A percentile compares a stretch with the other conserved stretches of the same genome.
These are phyloP conservation scores for Amaranthus cruentus DNA, from an alignment of 148 eudicot species.

Conservation along the genomic window DNA sequence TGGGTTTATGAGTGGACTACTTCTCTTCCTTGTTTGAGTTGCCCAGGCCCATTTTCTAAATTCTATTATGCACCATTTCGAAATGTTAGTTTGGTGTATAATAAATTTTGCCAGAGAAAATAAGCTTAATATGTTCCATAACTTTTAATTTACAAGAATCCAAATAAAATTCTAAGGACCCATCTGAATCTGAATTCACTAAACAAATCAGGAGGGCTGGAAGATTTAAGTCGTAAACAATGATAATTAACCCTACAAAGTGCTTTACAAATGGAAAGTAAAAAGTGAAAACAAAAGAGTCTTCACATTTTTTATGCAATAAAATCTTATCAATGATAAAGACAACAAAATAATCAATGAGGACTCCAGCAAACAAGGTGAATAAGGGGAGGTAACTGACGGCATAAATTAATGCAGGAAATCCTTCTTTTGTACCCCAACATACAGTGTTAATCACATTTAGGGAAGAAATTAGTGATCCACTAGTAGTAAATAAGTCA, in stretches of 20 bases:
- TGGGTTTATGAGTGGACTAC: too few species aligned
- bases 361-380: conserved; percentile 8
- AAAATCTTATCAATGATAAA: neutral
- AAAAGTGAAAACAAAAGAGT: neutral
- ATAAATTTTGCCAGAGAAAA: neutral
- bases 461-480: conserved; percentile 9
- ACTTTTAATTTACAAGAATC: neutral
- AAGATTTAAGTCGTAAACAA: conserved; percentile 21
- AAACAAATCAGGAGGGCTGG: neutral
- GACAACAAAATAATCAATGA: conserved; percentile 8
- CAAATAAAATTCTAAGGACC: neutral
- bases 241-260: conserved; percentile 21
- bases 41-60: too few species aligned
- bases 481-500: conserved; percentile 18
- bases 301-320: neutral
- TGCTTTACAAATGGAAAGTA: conserved; percentile 18
- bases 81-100: neutral
- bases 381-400: neutral
- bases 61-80: neutral
- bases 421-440: conserved; percentile 10
- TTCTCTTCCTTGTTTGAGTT: too few species aligned
- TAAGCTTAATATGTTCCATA: neutral
- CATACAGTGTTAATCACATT: neutral
- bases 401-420: conserved; percentile 20
- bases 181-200: conserved; percentile 8